phyloP scores from a whole-genome alignment of 1,284 basidiomycete species.

The Ceratobasidium sp. region DNA sequence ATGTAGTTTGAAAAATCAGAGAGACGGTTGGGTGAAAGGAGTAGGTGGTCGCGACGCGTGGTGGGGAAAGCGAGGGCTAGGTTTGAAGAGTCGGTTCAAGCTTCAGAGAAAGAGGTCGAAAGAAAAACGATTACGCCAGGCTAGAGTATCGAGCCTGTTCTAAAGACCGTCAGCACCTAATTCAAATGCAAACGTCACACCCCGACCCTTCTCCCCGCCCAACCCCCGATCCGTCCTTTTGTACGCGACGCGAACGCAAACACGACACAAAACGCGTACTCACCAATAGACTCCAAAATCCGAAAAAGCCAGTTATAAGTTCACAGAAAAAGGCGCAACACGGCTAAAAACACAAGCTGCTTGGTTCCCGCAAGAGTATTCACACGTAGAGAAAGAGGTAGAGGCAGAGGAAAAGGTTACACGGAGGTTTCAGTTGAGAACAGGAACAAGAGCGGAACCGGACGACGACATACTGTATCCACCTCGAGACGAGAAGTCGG shows the following conservation, averaged over 20 bases:
- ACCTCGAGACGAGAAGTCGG: constrained; percentile 37
- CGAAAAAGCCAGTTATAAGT: background rate
- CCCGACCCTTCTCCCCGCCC: background rate
- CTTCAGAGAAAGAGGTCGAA: background rate
- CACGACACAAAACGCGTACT: background rate
- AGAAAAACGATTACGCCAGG: constrained; percentile 25
- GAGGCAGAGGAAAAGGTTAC: background rate
- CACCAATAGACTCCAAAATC: constrained; percentile 6
- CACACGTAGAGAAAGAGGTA: constrained; percentile 8
- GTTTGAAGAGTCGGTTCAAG: constrained; percentile 14
- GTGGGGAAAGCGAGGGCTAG: constrained; percentile 33
- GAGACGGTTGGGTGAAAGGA: constrained; percentile 4
- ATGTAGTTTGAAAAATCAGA: constrained; percentile 5
- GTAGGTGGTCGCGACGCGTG: constrained; percentile 1
- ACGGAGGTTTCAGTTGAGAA: constrained; percentile 21
- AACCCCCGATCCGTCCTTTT: no score
- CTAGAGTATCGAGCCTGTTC: constrained; percentile 26
- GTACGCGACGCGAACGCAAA: background rate
- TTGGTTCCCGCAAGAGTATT: background rate
- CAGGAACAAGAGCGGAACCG: constrained; percentile 1
- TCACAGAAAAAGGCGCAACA: background rate
- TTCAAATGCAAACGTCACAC: background rate
- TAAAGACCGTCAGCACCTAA: background rate
- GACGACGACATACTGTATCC: background rate
- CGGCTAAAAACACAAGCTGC: constrained; percentile 24